A percentile compares a stretch with the other conserved stretches of the same genome.
Evolutionary conservation across 1,284 basidiomycete genomes (phyloP).

Genomic region (Trametes pubescens): DNA sequence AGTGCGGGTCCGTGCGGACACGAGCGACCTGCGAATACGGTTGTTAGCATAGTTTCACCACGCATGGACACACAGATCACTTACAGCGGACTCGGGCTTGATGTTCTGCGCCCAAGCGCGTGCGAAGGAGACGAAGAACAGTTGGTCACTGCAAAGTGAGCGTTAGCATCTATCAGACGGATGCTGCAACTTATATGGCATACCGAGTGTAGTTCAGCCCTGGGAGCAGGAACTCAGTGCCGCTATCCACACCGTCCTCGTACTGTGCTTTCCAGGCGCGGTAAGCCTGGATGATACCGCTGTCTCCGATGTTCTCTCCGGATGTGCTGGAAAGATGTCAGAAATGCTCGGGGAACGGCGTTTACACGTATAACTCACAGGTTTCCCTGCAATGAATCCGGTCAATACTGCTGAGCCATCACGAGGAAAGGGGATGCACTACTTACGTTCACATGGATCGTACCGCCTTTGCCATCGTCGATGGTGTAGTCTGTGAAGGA

Average conservation of each 20-base stretch:
- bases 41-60: constrained; percentile 33
- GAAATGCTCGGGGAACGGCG: constrained; percentile 13
- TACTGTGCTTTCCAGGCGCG: constrained; percentile 87
- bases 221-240: constrained; percentile 78
- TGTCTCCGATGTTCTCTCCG: constrained; percentile 91
- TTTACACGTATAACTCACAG: constrained; percentile 53
- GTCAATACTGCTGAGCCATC: background rate
- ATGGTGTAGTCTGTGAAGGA: constrained; percentile 72
- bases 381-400: constrained; percentile 62
- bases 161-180: background rate
- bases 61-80: constrained; percentile 35
- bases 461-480: constrained; percentile 85
- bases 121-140: constrained; percentile 91
- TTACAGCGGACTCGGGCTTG: constrained; percentile 76
- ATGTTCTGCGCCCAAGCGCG: constrained; percentile 80
- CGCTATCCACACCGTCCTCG: constrained; percentile 58
- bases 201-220: constrained; percentile 84
- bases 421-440: background rate
- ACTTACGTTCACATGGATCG: constrained; percentile 86
- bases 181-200: constrained; percentile 19
- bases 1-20: constrained; percentile 89
- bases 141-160: constrained; percentile 69
- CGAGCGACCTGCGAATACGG: constrained; percentile 66
- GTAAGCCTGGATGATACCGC: constrained; percentile 85
- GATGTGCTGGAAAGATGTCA: constrained; percentile 61